These are phyloP conservation scores for Lantana camara DNA, from an alignment of 257 asterid species.

Conservation along the genomic window DNA sequence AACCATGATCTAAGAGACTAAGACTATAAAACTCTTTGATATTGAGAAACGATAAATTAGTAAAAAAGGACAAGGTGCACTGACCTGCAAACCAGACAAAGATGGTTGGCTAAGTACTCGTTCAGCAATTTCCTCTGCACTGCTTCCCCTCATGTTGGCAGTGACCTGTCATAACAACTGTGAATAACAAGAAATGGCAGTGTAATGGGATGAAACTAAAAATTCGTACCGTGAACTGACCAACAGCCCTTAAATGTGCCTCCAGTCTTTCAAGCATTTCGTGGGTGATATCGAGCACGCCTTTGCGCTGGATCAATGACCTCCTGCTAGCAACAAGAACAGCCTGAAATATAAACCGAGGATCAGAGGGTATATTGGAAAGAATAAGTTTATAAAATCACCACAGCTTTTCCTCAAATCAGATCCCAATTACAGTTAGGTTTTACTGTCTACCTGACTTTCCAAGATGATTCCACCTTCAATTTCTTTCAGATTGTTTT, in stretches of 20 bases:
- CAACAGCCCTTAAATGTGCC: constrained; percentile 86
- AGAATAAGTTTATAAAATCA: constrained; percentile 9
- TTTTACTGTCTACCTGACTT: constrained; percentile 67
- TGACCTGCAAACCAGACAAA: constrained; percentile 89
- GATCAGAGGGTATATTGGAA: constrained; percentile 26
- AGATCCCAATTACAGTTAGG: constrained; percentile 1
- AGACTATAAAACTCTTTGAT: not conserved
- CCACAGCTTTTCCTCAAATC: not conserved
- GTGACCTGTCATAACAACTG: constrained; percentile 58
- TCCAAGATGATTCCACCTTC: constrained; percentile 88
- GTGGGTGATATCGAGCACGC: constrained; percentile 78
- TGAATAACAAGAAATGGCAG: constrained; percentile 22
- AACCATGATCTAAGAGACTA: constrained; percentile 3
- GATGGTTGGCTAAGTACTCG: constrained; percentile 80
- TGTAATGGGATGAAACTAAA: not conserved
- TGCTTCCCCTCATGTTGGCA: constrained; percentile 95
- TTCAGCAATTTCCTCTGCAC: constrained; percentile 93
- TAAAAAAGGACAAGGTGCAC: constrained; percentile 8
- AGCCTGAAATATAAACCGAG: constrained; percentile 58
- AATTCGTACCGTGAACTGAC: constrained; percentile 82
- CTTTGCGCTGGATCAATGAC: constrained; percentile 76
- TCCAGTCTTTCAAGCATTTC: constrained; percentile 98
- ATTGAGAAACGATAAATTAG: not conserved
- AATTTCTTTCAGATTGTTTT: constrained; percentile 91
- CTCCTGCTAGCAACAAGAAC: constrained; percentile 89